Percentiles rank a stretch among this genome's conserved stretches.
These are phyloP conservation scores for Zea luxurians DNA, from an alignment of 176 grass and related monocot species.

Conservation along the genomic window DNA sequence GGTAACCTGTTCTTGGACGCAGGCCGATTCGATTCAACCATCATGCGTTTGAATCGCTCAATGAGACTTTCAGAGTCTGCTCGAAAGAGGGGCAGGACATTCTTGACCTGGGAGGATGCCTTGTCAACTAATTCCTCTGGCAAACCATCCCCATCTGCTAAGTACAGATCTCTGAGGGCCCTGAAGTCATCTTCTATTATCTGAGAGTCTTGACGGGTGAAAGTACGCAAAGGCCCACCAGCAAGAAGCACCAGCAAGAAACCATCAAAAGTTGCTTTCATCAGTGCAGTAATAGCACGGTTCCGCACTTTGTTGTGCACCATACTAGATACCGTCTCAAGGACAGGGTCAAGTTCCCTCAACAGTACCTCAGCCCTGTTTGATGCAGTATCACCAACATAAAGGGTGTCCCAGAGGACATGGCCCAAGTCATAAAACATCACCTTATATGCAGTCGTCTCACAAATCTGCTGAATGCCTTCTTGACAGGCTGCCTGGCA, in stretches of 20 bases:
- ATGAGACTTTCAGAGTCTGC: constrained; percentile 76
- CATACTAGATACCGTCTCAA: constrained; percentile 79
- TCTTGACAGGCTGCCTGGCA: constrained; percentile 78
- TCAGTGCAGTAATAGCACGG: constrained; percentile 81
- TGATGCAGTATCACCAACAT: constrained; percentile 61
- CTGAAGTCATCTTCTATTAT: constrained; percentile 85
- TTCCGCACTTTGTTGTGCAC: constrained; percentile 90
- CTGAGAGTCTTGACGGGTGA: constrained; percentile 63
- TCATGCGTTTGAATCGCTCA: constrained; percentile 70
- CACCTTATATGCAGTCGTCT: constrained; percentile 91
- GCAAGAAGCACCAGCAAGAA: constrained; percentile 92
- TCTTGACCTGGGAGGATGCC: constrained; percentile 82
- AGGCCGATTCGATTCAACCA: constrained; percentile 51
- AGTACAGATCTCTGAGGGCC: constrained; percentile 71
- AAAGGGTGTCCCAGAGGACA: constrained; percentile 80
- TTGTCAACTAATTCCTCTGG: constrained; percentile 92
- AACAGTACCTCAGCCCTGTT: constrained; percentile 70
- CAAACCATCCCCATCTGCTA: constrained; percentile 92
- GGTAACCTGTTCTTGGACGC: constrained; percentile 57
- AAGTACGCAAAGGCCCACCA: constrained; percentile 78
- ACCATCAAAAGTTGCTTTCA: constrained; percentile 93
- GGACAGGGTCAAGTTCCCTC: constrained; percentile 77
- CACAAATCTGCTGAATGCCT: constrained; percentile 80
- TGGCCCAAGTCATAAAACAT: constrained; percentile 81
- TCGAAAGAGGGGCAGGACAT: constrained; percentile 75